These are phyloP conservation scores for Phytopythium boreale DNA, from an alignment of 352 stramenopile genomes.

Conservation along the genomic window DNA sequence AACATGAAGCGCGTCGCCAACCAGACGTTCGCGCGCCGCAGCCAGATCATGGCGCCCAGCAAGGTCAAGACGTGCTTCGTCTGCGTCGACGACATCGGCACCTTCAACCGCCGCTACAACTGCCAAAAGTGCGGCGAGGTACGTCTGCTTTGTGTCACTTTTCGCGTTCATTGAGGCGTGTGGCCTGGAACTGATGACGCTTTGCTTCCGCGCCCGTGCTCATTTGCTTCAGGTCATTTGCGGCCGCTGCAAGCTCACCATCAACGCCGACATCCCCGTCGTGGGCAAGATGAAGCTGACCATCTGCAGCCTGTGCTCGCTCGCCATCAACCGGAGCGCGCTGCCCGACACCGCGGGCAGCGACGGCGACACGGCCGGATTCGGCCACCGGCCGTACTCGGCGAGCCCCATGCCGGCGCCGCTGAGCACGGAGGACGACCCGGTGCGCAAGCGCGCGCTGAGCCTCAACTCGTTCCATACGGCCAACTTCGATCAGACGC, in stretches of 20 bases:
- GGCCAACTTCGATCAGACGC: slow-evolving; percentile 77
- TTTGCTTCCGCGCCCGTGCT: too few relatives aligned
- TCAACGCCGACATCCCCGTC: slow-evolving; percentile 79
- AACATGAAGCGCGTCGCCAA: slow-evolving; percentile 76
- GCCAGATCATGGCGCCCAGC: slow-evolving; percentile 54
- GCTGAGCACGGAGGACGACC: slow-evolving; percentile 22
- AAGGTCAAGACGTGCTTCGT: slow-evolving; percentile 83
- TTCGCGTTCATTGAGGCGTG: slow-evolving; percentile 1
- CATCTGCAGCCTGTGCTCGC: slow-evolving; percentile 76
- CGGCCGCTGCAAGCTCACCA: slow-evolving; percentile 62
- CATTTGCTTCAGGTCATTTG: slow-evolving; percentile 48
- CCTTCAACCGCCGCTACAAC: slow-evolving; percentile 79
- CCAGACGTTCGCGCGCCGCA: slow-evolving; percentile 66
- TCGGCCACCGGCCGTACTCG: slow-evolving; percentile 50
- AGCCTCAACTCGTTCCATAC: slow-evolving; percentile 83
- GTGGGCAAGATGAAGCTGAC: slow-evolving; percentile 86
- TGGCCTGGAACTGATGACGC: slow-evolving; percentile 5
- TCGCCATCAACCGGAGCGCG: slow-evolving; percentile 70
- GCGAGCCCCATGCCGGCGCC: slow-evolving; percentile 20
- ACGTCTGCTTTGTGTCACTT: not conserved
- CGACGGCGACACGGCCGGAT: slow-evolving; percentile 21
- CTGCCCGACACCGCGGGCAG: slow-evolving; percentile 43
- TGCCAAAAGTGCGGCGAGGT: slow-evolving; percentile 85
- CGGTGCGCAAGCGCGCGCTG: slow-evolving; percentile 39
- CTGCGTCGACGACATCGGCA: slow-evolving; percentile 77